A percentile compares a stretch with the other conserved stretches of the same genome.
Conservation (phyloP, 192 early-diverging fungal species). For the Powellomyces hirtus region DNA sequence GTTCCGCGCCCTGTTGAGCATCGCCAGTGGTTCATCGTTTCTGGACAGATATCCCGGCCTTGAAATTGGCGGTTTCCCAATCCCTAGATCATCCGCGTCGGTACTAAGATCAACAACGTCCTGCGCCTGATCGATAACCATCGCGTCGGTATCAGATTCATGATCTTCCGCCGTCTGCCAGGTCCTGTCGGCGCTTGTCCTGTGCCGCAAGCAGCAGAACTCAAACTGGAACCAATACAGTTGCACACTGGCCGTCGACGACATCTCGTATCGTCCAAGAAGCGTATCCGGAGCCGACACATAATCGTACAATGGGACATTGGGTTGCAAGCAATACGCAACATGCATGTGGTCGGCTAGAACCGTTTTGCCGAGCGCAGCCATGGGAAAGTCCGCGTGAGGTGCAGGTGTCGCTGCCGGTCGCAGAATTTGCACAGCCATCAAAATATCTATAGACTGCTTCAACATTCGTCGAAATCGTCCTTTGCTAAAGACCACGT, state of each 20-base stretch:
- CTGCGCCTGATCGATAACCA: neutral
- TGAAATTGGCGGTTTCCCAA: neutral
- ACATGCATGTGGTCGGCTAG: neutral
- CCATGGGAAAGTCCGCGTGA: neutral
- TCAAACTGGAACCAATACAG: slow-evolving; percentile 38
- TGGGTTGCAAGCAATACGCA: slow-evolving; percentile 1
- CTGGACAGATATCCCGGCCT: neutral
- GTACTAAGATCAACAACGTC: neutral
- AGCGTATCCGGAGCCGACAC: neutral
- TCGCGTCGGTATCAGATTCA: neutral
- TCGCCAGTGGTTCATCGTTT: neutral
- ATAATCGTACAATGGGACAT: slow-evolving; percentile 35
- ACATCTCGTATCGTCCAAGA: slow-evolving; percentile 21
- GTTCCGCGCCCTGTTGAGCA: slow-evolving; percentile 24
- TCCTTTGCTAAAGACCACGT: neutral
- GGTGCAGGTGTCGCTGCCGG: neutral
- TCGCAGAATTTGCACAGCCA: slow-evolving; percentile 5
- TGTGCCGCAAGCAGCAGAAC: slow-evolving; percentile 6
- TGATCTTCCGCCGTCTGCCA: neutral
- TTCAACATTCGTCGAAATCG: slow-evolving; percentile 16
- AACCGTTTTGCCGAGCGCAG: neutral
- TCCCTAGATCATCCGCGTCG: neutral
- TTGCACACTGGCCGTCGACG: slow-evolving; percentile 4
- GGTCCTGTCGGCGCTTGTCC: neutral
- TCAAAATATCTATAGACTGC: slow-evolving; percentile 15